Evolutionary conservation across 2,329 filamentous ascomycete genomes (phyloP).

Genomic region (Penicillium sp.): DNA sequence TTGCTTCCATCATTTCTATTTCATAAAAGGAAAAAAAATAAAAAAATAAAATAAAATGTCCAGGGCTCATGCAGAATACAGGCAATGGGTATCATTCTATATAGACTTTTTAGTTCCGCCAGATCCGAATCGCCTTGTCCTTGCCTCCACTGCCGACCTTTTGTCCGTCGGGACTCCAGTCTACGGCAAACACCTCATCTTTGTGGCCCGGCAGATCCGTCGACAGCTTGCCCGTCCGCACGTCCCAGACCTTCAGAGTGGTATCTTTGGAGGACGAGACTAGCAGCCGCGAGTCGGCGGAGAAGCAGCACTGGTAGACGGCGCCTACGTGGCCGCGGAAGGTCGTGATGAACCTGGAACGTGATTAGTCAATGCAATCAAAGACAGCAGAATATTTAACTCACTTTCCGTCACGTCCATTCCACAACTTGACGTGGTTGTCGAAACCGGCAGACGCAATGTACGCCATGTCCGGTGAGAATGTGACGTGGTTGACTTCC

Average conservation of each 20-base stretch:
- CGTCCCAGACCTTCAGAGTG: conserved; percentile 92
- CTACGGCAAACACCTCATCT: conserved; percentile 90
- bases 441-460: conserved; percentile 91
- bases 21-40: not conserved
- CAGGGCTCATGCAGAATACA: not conserved
- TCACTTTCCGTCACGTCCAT: conserved; percentile 64
- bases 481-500: conserved; percentile 91
- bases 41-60: not conserved
- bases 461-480: conserved; percentile 82
- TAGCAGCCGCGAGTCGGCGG: conserved; percentile 82
- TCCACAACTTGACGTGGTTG: conserved; percentile 93
- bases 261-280: conserved; percentile 89
- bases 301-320: conserved; percentile 91
- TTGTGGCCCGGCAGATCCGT: conserved; percentile 84
- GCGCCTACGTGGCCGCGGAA: conserved; percentile 85
- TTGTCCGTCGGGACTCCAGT: conserved; percentile 90
- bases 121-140: conserved; percentile 72
- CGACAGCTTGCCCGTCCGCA: conserved; percentile 76
- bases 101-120: conserved; percentile 53
- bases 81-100: conserved; percentile 24
- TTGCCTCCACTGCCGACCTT: conserved; percentile 89
- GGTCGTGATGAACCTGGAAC: conserved; percentile 73
- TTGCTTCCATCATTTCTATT: not conserved
- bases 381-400: conserved; percentile 13
- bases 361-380: conserved; percentile 10